Percentiles rank a stretch among this genome's conserved stretches.
Evolutionary conservation across 345 rosid species (phyloP).

Genomic region (Bruguiera parviflora): DNA sequence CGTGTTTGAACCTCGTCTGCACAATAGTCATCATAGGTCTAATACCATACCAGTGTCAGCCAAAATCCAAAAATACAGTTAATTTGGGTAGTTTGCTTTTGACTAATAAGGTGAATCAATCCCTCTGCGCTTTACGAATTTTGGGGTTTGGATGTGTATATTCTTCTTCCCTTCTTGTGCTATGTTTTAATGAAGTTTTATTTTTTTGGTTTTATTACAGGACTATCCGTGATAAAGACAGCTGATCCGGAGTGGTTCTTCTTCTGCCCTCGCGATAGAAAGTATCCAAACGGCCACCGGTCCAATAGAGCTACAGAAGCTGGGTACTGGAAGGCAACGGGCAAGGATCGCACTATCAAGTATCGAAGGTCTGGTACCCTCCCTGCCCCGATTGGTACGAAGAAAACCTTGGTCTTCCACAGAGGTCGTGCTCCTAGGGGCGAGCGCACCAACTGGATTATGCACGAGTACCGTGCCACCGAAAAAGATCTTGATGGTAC

Average conservation of each 20-base stretch:
- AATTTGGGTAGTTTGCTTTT: no score
- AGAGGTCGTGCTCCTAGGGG: slow-evolving; percentile 92
- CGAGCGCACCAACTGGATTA: slow-evolving; percentile 77
- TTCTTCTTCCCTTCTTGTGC: no score
- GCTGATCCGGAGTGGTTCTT: slow-evolving; percentile 97
- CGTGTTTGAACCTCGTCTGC: no score
- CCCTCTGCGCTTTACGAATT: no score
- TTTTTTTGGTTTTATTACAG: slow-evolving; percentile 24
- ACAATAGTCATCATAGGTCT: no score
- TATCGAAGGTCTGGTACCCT: slow-evolving; percentile 40
- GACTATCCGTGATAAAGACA: slow-evolving; percentile 69
- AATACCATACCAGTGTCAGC: no score
- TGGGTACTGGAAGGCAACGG: slow-evolving; percentile 95
- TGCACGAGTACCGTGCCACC: slow-evolving; percentile 91
- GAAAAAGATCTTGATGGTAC: slow-evolving; percentile 69
- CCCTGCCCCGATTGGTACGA: slow-evolving; percentile 60
- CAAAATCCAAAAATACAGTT: no score
- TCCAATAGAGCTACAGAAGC: slow-evolving; percentile 90
- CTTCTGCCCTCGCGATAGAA: slow-evolving; percentile 84
- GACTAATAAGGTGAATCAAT: no score
- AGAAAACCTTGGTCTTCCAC: slow-evolving; percentile 86
- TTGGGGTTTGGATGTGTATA: no score
- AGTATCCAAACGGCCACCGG: slow-evolving; percentile 91
- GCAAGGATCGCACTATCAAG: slow-evolving; percentile 81
- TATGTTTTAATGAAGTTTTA: neutral